These are phyloP conservation scores for Perilla frutescens DNA, from an alignment of 257 asterid species.

Conservation along the genomic window DNA sequence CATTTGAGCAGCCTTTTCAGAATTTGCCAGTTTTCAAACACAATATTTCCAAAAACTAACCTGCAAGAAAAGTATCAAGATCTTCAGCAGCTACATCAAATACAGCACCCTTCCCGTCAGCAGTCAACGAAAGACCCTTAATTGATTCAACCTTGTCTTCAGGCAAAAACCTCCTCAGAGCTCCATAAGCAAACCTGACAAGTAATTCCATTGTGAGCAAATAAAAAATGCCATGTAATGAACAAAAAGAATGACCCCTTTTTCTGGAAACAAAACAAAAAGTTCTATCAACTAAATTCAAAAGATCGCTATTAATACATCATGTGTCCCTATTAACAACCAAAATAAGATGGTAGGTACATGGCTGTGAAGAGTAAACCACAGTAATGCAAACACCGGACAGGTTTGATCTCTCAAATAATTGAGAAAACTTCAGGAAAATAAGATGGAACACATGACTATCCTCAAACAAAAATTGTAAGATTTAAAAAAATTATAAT, in stretches of 20 bases:
- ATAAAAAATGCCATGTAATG: not conserved
- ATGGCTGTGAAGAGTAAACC: not conserved
- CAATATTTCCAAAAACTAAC: slow-evolving; percentile 43
- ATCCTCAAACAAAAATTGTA: not conserved
- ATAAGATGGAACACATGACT: not conserved
- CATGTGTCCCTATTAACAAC: too few relatives aligned
- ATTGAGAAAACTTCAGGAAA: not conserved
- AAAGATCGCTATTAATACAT: too few relatives aligned
- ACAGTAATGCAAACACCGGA: not conserved
- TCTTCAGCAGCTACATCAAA: slow-evolving; percentile 80
- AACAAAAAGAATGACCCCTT: not conserved
- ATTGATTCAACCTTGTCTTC: slow-evolving; percentile 91
- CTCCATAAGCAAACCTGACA: slow-evolving; percentile 71
- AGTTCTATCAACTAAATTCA: too few relatives aligned
- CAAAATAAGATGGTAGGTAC: not conserved
- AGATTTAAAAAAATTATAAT: not conserved
- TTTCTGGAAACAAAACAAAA: not conserved
- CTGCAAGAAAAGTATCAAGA: slow-evolving; percentile 70
- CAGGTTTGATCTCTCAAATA: not conserved
- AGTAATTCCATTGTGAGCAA: not conserved
- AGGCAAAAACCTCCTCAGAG: slow-evolving; percentile 78
- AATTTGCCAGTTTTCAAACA: not conserved
- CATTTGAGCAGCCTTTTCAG: not conserved
- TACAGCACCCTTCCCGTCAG: slow-evolving; percentile 91
- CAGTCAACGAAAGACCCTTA: slow-evolving; percentile 85